Conservation (phyloP, 2,329 filamentous ascomycete species). For the Fusarium sp. region DNA sequence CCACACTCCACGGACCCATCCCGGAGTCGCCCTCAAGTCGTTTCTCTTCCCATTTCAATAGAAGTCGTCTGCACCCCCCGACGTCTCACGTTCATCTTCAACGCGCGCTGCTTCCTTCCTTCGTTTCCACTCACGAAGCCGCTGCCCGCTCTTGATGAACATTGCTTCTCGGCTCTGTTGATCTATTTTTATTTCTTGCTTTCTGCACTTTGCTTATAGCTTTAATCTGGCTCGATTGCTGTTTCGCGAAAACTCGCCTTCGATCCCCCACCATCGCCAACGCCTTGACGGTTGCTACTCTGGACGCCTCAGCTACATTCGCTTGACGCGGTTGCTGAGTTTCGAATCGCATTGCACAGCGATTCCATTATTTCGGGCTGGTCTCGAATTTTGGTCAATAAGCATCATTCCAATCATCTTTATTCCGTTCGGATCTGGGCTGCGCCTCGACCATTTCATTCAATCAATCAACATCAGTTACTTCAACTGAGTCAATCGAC, state of each 20-base stretch:
- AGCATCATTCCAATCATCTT: constrained; percentile 43
- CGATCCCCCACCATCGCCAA: constrained; percentile 46
- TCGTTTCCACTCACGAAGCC: constrained; percentile 45
- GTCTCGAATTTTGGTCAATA: constrained; percentile 56
- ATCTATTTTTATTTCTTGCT: constrained; percentile 46
- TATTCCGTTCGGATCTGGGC: constrained; percentile 46
- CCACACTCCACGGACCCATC: constrained; percentile 50
- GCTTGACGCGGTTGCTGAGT: constrained; percentile 60
- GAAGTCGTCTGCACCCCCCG: constrained; percentile 38
- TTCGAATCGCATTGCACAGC: constrained; percentile 46
- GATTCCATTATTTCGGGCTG: constrained; percentile 57
- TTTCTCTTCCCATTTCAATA: constrained; percentile 45
- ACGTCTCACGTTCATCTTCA: constrained; percentile 42
- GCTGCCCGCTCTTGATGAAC: constrained; percentile 44
- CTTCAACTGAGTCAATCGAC: constrained; percentile 14
- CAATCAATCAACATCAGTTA: constrained; percentile 5
- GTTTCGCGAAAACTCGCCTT: constrained; percentile 47
- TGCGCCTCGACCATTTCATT: constrained; percentile 48
- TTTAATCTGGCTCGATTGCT: constrained; percentile 53
- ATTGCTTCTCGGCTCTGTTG: constrained; percentile 43
- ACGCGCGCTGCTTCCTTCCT: constrained; percentile 39
- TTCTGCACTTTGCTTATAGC: constrained; percentile 57
- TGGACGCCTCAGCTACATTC: constrained; percentile 51
- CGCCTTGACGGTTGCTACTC: constrained; percentile 56
- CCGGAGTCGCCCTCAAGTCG: constrained; percentile 45